Base-by-base conservation (phyloP, 805 yeast genomes). In the Barnettozyma salicaria region DNA sequence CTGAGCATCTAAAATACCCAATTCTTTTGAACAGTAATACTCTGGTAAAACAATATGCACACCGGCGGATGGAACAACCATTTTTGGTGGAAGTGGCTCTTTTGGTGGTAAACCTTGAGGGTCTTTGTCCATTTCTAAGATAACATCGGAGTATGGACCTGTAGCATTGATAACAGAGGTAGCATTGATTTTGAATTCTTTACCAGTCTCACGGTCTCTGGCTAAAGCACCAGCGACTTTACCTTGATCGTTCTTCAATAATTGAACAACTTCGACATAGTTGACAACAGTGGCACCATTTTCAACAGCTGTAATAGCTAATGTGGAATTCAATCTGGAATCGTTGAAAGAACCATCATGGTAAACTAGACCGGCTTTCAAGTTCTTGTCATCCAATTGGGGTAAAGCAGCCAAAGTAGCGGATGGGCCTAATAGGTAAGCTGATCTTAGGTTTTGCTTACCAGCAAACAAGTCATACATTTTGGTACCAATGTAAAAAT, bases 341-440 rank as follows among this genome's bases (percentile, higher is more conserved):
- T 89, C 97, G 61, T 89, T 89, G 62, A 89, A 94, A 23, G 88
- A 70, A 50, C 97, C 97, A 61, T 89, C 97, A 61, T 89, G 96
- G 68, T 90, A 89, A 39, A 90, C 94, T 50, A 92, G 72, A 36
- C 92, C 85, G 30, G 95, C 96, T 63, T 85, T 89, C 62, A 90
- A 74, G 46, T 78, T 75, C 30, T 78, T 67, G 42, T 75, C 74
- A 56, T 85, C 88, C 54, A 89, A 68, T 83, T 84, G 85, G 34
- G 96, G 97, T 54, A 90, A 92, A 38, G 78, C 69, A 45, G 80
- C 82, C 36, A 74, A 54, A 20, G 95, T 81, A 42, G 73, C 70
- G 35, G 74, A 67, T 44, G 78, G 74, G 27, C 84, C 70, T 58
- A 87, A 68, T 44, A 87, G 60, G 52, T 85, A 88, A 19, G 94